phyloP scores from a whole-genome alignment of 176 grass and related monocot species.

The Elymus sibiricus region DNA sequence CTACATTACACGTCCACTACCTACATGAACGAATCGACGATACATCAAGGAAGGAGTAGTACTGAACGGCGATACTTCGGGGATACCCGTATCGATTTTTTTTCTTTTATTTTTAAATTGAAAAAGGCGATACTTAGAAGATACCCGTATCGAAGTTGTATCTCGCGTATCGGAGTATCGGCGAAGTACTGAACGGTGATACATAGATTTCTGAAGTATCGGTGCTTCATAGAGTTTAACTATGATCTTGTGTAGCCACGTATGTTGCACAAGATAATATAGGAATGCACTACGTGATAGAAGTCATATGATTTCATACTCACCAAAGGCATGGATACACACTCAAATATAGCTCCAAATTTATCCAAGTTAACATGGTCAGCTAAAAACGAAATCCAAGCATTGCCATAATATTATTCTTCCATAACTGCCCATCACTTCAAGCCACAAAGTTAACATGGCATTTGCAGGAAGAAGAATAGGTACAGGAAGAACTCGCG shows the following conservation, averaged over 20 bases:
- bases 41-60: too few species aligned
- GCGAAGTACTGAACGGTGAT: too few species aligned
- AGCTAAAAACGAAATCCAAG: neutral
- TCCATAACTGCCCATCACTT: neutral
- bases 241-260: neutral
- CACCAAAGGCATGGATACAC: neutral
- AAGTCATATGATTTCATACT: neutral
- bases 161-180: too few species aligned
- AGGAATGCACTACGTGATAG: neutral
- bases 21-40: too few species aligned
- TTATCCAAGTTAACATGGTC: neutral
- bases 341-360: neutral
- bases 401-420: neutral
- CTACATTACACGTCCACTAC: too few species aligned
- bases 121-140: too few species aligned
- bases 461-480: neutral
- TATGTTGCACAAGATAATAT: neutral
- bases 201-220: too few species aligned
- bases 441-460: neutral
- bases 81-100: too few species aligned
- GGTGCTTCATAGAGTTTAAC: neutral
- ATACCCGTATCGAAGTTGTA: too few species aligned
- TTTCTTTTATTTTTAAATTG: too few species aligned
- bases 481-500: neutral
- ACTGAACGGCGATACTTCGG: too few species aligned